These are phyloP conservation scores for Oropetium thomaeum DNA, from an alignment of 176 grass and related monocot genomes.

Conservation along the genomic window DNA sequence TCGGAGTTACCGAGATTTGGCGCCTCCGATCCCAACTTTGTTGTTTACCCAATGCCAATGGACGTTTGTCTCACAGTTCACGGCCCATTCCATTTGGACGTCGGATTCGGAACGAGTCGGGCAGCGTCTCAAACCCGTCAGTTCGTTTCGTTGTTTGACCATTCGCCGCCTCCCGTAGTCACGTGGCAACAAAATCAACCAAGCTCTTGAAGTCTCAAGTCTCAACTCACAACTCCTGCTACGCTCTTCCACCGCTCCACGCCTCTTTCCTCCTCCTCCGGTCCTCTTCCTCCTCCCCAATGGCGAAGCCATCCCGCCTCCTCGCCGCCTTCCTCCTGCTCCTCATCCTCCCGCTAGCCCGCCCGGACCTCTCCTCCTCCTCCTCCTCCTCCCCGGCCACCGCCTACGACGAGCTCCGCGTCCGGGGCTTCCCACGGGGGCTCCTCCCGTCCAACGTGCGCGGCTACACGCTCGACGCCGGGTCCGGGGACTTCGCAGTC, in stretches of 20 bases:
- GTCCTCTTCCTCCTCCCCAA: not conserved
- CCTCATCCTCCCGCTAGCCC: conserved; percentile 24
- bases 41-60: too few species aligned
- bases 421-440: conserved; percentile 46
- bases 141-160: not conserved
- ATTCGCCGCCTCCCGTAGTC: not conserved
- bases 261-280: not conserved
- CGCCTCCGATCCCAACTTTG: too few species aligned
- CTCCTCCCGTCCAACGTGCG: conserved; percentile 52
- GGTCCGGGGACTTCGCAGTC: conserved; percentile 47
- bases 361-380: conserved; percentile 9
- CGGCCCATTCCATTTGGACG: too few species aligned
- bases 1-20: not conserved
- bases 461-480: conserved; percentile 43
- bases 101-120: too few species aligned
- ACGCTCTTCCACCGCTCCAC: conserved; percentile 20
- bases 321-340: conserved; percentile 21
- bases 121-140: too few species aligned
- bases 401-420: conserved; percentile 54
- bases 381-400: not conserved
- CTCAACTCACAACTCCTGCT: too few species aligned
- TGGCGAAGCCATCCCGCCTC: conserved; percentile 26
- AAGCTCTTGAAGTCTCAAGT: not conserved
- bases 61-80: too few species aligned
- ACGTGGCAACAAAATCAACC: not conserved